phyloP scores from a whole-genome alignment of 192 early-diverging fungal genomes.

The Backusella tarrabulga region DNA sequence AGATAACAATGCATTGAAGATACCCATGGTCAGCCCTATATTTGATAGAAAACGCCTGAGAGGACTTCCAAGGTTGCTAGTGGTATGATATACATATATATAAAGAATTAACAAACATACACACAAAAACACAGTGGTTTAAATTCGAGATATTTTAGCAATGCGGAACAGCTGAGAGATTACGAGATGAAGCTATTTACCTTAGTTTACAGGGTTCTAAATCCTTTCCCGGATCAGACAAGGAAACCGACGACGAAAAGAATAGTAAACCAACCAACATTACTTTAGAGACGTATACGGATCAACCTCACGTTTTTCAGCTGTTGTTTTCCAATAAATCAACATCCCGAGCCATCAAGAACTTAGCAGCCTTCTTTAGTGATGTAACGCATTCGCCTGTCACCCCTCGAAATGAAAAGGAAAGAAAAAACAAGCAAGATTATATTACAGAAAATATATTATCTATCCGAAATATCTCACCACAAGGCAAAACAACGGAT shows the following conservation, averaged over 20 bases:
- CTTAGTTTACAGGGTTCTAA: conserved; percentile 37
- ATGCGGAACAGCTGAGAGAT: conserved; percentile 42
- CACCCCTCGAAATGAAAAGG: not conserved
- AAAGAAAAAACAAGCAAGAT: not conserved
- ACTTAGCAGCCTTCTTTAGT: conserved; percentile 21
- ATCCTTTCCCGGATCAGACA: not conserved
- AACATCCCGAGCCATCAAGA: not conserved
- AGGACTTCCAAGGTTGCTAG: conserved; percentile 39
- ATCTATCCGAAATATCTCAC: not conserved
- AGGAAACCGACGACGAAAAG: not conserved
- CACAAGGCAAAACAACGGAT: conserved; percentile 6
- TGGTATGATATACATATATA: conserved; percentile 33
- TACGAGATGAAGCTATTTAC: conserved; percentile 50
- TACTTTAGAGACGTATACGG: conserved; percentile 46
- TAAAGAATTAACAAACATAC: not conserved
- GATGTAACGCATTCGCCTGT: conserved; percentile 1
- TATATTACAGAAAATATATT: not conserved
- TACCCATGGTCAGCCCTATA: conserved; percentile 47
- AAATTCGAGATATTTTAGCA: conserved; percentile 24
- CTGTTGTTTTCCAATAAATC: conserved; percentile 20
- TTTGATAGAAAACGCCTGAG: conserved; percentile 34
- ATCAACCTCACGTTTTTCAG: conserved; percentile 55
- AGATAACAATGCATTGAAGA: conserved; percentile 37
- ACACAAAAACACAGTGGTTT: not conserved
- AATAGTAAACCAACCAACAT: conserved; percentile 16